Evolutionary conservation across 1,284 basidiomycete species (phyloP), one percentile per base, ranked within the genome.

Genomic region (Fomes fomentarius): DNA sequence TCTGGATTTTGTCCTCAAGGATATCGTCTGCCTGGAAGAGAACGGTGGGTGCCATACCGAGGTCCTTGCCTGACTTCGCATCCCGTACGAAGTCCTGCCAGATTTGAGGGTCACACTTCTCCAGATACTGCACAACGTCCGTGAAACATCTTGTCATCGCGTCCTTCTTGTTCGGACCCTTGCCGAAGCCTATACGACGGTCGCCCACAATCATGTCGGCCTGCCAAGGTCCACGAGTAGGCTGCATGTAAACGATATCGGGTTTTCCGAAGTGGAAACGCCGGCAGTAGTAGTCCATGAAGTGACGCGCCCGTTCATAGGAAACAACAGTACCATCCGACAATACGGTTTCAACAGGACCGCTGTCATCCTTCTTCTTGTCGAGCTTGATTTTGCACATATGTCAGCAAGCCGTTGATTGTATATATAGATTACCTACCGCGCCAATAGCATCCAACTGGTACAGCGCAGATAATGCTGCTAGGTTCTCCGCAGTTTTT

Each of bases 281-380:
- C 39, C 86, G 83, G 70, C 94, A 97, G 69, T 98, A 98, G 68
- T 91, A 98, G 63, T 96, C 94, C 87, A 98, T 95, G 74, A 98
- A 98, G 61, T 85, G 85, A 50, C 90, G 85, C 0, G 94, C 94
- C 44, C 83, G 82, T 54, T 95, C 92, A 44, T 89, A 87, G 7
- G 76, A 77, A 60, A 96, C 80, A 24, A 73, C 64, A 4, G 84
- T 79, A 22, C 86, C 86, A 66, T 95, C 89, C 15, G 84, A 83
- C 19, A 97, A 78, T 5, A 65, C 68, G 31, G 72, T 68, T 22
- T 72, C 56, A n/a, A 57, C 37, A 0, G 59, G 40, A 17, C 11
- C 33, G 2, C 31, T 11, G 7, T 25, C 41, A 19, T 45, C 42
- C 28, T 52, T 48, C 38, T 50, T 57, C 49, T 52, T 59, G 15